Percentiles rank a stretch among this genome's conserved stretches.
Conservation (phyloP, 345 rosid genomes). For the Syzygium grande region DNA sequence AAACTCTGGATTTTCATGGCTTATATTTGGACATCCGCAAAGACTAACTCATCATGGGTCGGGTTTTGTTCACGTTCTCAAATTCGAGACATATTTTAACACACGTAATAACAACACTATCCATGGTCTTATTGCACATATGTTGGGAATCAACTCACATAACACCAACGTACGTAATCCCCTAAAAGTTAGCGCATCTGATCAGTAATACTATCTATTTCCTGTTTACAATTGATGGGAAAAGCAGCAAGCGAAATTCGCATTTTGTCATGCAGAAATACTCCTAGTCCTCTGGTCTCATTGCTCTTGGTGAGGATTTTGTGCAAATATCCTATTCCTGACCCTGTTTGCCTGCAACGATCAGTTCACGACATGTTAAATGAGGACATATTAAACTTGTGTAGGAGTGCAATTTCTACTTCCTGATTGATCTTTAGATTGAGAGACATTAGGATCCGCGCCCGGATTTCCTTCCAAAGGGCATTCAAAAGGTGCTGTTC, state of each 20-base stretch:
- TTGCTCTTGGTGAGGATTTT: neutral
- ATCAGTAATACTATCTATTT: neutral
- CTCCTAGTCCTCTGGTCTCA: neutral
- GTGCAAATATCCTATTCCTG: slow-evolving; percentile 23
- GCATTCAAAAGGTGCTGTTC: too few species aligned
- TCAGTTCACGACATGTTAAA: neutral
- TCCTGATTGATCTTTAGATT: neutral
- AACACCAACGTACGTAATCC: neutral
- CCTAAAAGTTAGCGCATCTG: neutral
- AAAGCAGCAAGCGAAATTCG: neutral
- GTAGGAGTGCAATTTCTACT: neutral
- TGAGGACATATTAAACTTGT: neutral
- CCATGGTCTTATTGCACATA: neutral
- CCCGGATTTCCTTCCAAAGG: too few species aligned
- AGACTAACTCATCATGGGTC: too few species aligned
- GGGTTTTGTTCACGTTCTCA: too few species aligned
- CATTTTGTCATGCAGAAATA: neutral
- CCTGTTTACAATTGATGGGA: neutral
- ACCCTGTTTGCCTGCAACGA: slow-evolving; percentile 26
- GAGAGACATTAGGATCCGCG: neutral
- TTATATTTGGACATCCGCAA: too few species aligned
- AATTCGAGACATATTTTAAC: too few species aligned
- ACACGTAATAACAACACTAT: neutral
- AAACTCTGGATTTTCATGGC: too few species aligned
- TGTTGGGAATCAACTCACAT: neutral